Evolutionary conservation across 2,329 filamentous ascomycete species (phyloP).

Genomic region (Hypoxylon sp.): DNA sequence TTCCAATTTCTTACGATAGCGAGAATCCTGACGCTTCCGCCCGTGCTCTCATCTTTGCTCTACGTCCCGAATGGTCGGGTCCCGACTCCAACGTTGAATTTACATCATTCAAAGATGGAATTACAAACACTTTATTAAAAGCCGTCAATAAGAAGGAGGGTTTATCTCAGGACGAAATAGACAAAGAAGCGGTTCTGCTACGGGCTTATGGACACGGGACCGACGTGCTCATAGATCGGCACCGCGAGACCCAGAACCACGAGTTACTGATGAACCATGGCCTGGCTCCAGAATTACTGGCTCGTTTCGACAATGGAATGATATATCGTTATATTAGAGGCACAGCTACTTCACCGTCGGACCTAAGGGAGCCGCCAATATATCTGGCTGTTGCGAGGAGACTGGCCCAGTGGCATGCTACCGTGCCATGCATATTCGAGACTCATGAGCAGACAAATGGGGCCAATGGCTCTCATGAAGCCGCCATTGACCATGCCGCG

Average conservation of each 20-base stretch:
- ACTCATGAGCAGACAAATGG: slow-evolving; percentile 57
- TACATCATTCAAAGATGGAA: slow-evolving; percentile 94
- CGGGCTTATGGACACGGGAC: slow-evolving; percentile 96
- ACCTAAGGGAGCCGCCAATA: slow-evolving; percentile 81
- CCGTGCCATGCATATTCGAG: slow-evolving; percentile 70
- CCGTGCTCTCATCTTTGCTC: slow-evolving; percentile 80
- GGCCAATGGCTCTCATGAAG: slow-evolving; percentile 57
- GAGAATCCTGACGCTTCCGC: slow-evolving; percentile 84
- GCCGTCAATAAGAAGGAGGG: slow-evolving; percentile 78
- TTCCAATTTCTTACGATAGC: slow-evolving; percentile 84
- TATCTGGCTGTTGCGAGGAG: slow-evolving; percentile 87
- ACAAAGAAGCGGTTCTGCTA: slow-evolving; percentile 84
- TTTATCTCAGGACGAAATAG: slow-evolving; percentile 72
- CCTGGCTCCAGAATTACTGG: slow-evolving; percentile 88
- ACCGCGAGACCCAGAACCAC: slow-evolving; percentile 85
- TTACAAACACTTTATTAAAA: slow-evolving; percentile 93
- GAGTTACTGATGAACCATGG: slow-evolving; percentile 86
- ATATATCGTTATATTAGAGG: slow-evolving; percentile 93
- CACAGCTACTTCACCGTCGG: slow-evolving; percentile 82
- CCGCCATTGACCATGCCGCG: slow-evolving; percentile 66
- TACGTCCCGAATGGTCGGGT: slow-evolving; percentile 87
- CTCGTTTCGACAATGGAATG: slow-evolving; percentile 95
- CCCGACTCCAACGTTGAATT: slow-evolving; percentile 84
- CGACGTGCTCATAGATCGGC: slow-evolving; percentile 94
- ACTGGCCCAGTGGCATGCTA: slow-evolving; percentile 94